phyloP scores from a whole-genome alignment of 2,329 filamentous ascomycete genomes.

The Lachnellula cervina region DNA sequence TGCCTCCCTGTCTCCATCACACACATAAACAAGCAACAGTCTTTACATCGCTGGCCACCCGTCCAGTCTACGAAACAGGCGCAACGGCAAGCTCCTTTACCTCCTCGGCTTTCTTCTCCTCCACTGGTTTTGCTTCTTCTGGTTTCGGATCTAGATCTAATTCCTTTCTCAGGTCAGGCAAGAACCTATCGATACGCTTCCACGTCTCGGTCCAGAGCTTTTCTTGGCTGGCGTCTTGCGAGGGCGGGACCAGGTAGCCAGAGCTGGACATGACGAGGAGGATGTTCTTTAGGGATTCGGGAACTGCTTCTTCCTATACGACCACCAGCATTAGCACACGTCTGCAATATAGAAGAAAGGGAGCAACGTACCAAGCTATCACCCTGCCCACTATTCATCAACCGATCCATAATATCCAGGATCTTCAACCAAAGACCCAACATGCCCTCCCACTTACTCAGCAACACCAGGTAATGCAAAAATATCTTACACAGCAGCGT shows the following conservation, averaged over 20 bases:
- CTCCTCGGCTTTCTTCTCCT: conserved; percentile 3
- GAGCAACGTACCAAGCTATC: conserved; percentile 72
- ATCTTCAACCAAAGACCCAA: conserved; percentile 89
- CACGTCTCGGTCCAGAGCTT: conserved; percentile 58
- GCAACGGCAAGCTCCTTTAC: conserved; percentile 1
- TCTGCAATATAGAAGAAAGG: not conserved
- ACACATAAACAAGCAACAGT: too few species aligned
- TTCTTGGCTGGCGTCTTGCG: conserved; percentile 48
- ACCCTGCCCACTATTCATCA: conserved; percentile 93
- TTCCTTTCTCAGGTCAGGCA: conserved; percentile 55
- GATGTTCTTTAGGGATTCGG: conserved; percentile 94
- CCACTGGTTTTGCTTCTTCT: not conserved
- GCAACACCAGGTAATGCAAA: conserved; percentile 80
- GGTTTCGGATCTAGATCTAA: conserved; percentile 44
- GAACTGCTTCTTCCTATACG: conserved; percentile 81
- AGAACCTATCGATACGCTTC: conserved; percentile 61
- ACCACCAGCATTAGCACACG: conserved; percentile 4
- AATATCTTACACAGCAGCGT: conserved; percentile 94
- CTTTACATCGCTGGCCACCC: too few species aligned
- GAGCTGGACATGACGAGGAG: conserved; percentile 91
- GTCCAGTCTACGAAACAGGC: conserved; percentile 1
- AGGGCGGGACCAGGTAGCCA: conserved; percentile 73
- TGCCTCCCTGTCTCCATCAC: too few species aligned
- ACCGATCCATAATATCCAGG: conserved; percentile 86
- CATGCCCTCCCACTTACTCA: conserved; percentile 84